A percentile compares a stretch with the other conserved stretches of the same genome.
phyloP scores from a whole-genome alignment of 1,139 yeast genomes.

The Candida sp. region DNA sequence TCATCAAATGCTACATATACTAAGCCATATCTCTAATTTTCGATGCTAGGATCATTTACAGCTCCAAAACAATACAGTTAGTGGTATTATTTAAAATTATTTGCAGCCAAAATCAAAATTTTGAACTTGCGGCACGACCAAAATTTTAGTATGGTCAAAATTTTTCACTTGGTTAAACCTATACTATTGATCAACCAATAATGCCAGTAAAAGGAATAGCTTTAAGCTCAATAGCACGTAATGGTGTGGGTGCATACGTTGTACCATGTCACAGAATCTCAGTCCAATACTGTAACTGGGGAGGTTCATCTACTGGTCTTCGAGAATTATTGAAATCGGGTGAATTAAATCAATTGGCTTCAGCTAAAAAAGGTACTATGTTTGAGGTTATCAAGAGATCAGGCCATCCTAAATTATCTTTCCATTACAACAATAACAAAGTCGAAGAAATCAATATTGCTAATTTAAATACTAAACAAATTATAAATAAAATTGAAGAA shows the following conservation, averaged over 20 bases:
- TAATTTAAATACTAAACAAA: slow-evolving; percentile 58
- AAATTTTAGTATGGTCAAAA: not conserved
- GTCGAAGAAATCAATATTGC: slow-evolving; percentile 43
- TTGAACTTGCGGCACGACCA: not conserved
- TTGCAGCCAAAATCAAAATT: not conserved
- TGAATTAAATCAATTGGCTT: slow-evolving; percentile 56
- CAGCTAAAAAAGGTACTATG: slow-evolving; percentile 59
- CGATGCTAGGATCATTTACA: no score
- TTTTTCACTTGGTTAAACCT: not conserved
- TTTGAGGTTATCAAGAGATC: slow-evolving; percentile 65
- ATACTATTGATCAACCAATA: not conserved
- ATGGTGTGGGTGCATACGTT: slow-evolving; percentile 80
- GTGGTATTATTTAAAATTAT: not conserved
- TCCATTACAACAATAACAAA: slow-evolving; percentile 50
- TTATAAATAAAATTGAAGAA: slow-evolving; percentile 59
- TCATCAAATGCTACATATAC: no score
- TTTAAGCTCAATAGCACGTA: slow-evolving; percentile 57
- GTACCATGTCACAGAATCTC: slow-evolving; percentile 71
- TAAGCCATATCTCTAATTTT: no score
- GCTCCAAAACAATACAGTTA: not conserved
- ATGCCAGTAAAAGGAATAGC: slow-evolving; percentile 54
- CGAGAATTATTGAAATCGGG: slow-evolving; percentile 60
- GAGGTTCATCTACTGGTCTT: slow-evolving; percentile 89
- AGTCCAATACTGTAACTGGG: slow-evolving; percentile 87
- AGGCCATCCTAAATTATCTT: slow-evolving; percentile 82